Evolutionary conservation across 1,139 yeast species (phyloP).

Genomic region (Torulaspora pretoriensis): DNA sequence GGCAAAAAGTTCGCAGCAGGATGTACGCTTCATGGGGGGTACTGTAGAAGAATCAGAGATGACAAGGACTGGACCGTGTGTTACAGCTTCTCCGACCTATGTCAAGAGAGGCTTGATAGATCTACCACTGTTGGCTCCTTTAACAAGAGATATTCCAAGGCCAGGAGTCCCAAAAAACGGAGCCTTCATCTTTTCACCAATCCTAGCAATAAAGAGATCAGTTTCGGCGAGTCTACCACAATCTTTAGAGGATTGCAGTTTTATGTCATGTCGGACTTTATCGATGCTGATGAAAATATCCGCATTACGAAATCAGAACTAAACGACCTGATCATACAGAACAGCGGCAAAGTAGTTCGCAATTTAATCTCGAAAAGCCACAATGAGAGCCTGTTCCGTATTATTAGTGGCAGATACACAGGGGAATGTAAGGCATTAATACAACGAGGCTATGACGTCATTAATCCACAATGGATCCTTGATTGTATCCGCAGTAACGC

Average conservation of each 20-base stretch:
- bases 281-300: conserved; percentile 32
- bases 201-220: conserved; percentile 11
- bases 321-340: conserved; percentile 39
- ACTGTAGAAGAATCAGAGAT: conserved; percentile 61
- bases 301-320: conserved; percentile 41
- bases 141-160: conserved; percentile 20
- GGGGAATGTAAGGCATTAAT: conserved; percentile 45
- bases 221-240: conserved; percentile 10
- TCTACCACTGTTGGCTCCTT: conserved; percentile 5
- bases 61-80: conserved; percentile 63
- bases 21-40: conserved; percentile 70
- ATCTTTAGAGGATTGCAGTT: conserved; percentile 40
- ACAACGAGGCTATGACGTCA: conserved; percentile 51
- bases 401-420: conserved; percentile 50
- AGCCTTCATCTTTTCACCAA: conserved; percentile 4
- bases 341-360: conserved; percentile 49
- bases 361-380: conserved; percentile 22
- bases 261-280: conserved; percentile 44
- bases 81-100: conserved; percentile 54
- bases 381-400: conserved; percentile 14
- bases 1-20: conserved; percentile 56
- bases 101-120: conserved; percentile 20
- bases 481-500: conserved; percentile 51
- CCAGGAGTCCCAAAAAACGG: conserved; percentile 22
- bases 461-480: conserved; percentile 67